Conservation (phyloP, 1,284 basidiomycete species). For the Bondarzewia mesenterica region DNA sequence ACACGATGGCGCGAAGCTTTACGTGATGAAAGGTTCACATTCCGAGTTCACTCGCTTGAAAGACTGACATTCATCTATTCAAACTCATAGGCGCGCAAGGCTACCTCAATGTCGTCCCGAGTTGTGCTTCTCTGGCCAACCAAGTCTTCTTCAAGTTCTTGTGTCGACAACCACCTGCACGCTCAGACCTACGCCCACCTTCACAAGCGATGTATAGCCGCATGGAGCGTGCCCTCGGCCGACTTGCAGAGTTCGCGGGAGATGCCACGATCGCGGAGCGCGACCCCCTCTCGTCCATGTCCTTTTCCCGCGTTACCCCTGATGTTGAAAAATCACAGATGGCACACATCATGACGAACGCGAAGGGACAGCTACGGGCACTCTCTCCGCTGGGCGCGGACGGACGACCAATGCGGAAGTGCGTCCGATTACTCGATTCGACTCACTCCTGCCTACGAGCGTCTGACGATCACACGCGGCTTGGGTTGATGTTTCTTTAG, state of each 20-base stretch:
- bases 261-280: constrained; percentile 37
- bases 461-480: no score
- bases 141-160: constrained; percentile 58
- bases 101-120: constrained; percentile 35
- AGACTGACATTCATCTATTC: background rate
- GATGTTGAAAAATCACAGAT: constrained; percentile 44
- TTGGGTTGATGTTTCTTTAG: constrained; percentile 14
- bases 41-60: constrained; percentile 5
- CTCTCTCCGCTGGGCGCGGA: constrained; percentile 52
- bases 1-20: constrained; percentile 32
- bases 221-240: constrained; percentile 43
- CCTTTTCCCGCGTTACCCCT: constrained; percentile 56
- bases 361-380: constrained; percentile 35
- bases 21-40: constrained; percentile 52
- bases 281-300: constrained; percentile 51
- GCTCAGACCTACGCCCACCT: constrained; percentile 39
- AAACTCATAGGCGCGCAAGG: constrained; percentile 36
- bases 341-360: constrained; percentile 38
- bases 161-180: constrained; percentile 36
- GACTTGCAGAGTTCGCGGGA: constrained; percentile 41
- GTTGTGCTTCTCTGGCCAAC: constrained; percentile 54
- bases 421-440: constrained; percentile 14
- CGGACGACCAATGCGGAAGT: constrained; percentile 56
- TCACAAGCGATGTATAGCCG: constrained; percentile 23
- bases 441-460: no score